Conservation (phyloP, 768 basidiomycete species). For the Kwoniella heveanensis region DNA sequence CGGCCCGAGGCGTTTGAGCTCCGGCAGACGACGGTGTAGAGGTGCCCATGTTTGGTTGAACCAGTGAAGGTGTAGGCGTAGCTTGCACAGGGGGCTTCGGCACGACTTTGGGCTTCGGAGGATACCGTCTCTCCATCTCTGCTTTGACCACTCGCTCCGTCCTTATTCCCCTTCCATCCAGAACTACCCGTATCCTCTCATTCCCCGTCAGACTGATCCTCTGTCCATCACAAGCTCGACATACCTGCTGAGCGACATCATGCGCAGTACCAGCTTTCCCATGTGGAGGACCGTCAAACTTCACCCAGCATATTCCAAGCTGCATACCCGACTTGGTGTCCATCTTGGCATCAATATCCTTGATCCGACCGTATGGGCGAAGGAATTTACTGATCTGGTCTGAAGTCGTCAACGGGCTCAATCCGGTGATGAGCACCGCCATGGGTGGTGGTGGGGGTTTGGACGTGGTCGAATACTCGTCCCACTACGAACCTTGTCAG, state of each 20-base stretch:
- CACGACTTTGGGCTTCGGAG: slow-evolving; percentile 34
- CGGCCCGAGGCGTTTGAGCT: slow-evolving; percentile 24
- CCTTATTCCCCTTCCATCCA: slow-evolving; percentile 74
- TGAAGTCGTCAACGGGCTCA: slow-evolving; percentile 72
- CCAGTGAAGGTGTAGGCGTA: slow-evolving; percentile 10
- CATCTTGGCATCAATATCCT: slow-evolving; percentile 73
- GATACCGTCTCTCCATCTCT: slow-evolving; percentile 60
- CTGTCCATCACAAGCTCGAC: slow-evolving; percentile 69
- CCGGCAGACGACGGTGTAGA: slow-evolving; percentile 26
- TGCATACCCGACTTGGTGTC: slow-evolving; percentile 78
- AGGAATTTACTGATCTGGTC: slow-evolving; percentile 70
- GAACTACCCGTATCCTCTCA: slow-evolving; percentile 68
- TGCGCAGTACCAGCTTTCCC: slow-evolving; percentile 56
- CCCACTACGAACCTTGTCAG: slow-evolving; percentile 63
- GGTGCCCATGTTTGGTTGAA: slow-evolving; percentile 7
- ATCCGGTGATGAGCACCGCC: slow-evolving; percentile 69
- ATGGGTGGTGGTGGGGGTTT: slow-evolving; percentile 66
- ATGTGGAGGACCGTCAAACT: slow-evolving; percentile 57
- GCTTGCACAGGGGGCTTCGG: slow-evolving; percentile 13
- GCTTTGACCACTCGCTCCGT: slow-evolving; percentile 69
- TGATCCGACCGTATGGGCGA: slow-evolving; percentile 64
- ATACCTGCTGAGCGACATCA: slow-evolving; percentile 70
- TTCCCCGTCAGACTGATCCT: slow-evolving; percentile 60
- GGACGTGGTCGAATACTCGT: slow-evolving; percentile 69
- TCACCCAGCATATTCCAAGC: slow-evolving; percentile 78